Evolutionary conservation across 805 yeast species (phyloP), one percentile per base, ranked within the genome.

Genomic region (Yamadazyma ubonensis): DNA sequence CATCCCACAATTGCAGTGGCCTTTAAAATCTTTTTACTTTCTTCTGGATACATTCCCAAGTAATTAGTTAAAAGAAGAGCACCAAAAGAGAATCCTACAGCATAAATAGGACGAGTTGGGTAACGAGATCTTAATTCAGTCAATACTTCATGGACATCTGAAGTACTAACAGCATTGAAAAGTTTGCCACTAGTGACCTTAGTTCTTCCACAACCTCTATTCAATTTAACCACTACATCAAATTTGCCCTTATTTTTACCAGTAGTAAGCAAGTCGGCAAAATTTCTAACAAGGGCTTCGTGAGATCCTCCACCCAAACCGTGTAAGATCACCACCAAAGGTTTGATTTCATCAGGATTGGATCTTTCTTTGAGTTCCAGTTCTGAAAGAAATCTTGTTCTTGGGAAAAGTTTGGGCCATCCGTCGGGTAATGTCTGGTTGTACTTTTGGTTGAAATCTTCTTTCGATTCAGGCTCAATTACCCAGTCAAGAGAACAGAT

Each of bases 241-340:
- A 84, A 83, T 1, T 66, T 63, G 33, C 44, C 42, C 20, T 52
- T 49, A 11, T 59, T 53, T 4, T 51, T 45, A 7, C 55, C 56
- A 7, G 45, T 41, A 3, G 72, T 58, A 12, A 78, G 54, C 16
- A 61, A 55, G 31, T 67, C 62, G 12, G 78, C 73, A 26, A 81
- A 55, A 40, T 85, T 73, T 17, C 93, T 71, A 29, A 86, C 78
- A 53, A 86, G 79, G 5, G 84, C 71, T 55, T 86, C 95, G 46
- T 82, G 85, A n/a, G 90, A 81, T 0, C 95, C 93, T 5, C 96
- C 96, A 1, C 86, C 81, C 27, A 86, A 72, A 0, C 96, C 96
- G 55, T 87, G 95, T 29, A 84, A 59, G 3, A 77, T 62, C 21
- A 86, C 73, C 12, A 83, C 65, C 53, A 87, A 66, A 2, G 95